Conservation (phyloP, 768 basidiomycete species). For the Collybiopsis luxurians region DNA sequence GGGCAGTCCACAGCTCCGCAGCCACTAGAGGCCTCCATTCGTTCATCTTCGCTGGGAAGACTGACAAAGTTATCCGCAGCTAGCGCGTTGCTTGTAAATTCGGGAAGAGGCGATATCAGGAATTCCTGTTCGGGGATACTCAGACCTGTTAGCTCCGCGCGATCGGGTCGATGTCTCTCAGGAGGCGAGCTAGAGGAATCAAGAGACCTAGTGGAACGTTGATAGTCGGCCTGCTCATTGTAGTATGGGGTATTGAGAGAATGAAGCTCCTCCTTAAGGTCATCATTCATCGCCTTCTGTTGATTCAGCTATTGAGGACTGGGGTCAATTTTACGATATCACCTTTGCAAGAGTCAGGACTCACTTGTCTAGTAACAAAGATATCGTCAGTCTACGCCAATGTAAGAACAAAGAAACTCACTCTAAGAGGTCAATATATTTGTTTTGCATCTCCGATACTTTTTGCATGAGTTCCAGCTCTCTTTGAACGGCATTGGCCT, state of each 20-base stretch:
- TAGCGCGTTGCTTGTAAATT: constrained; percentile 34
- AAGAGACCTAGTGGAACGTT: neutral
- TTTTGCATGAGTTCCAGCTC: constrained; percentile 8
- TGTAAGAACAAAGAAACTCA: neutral
- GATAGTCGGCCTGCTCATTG: neutral
- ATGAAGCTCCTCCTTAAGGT: constrained; percentile 4
- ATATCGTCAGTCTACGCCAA: neutral
- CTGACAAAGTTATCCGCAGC: constrained; percentile 25
- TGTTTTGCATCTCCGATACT: constrained; percentile 6
- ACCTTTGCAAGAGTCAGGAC: neutral
- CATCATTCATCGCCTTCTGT: constrained; percentile 2
- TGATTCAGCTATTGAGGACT: neutral
- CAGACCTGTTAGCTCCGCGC: constrained; percentile 27
- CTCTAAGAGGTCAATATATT: constrained; percentile 4
- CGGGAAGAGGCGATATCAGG: constrained; percentile 42
- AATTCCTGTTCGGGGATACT: constrained; percentile 29
- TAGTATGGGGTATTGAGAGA: neutral
- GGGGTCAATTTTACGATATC: neutral
- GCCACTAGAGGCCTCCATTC: constrained; percentile 6
- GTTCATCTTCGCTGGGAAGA: constrained; percentile 30
- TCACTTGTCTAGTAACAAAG: neutral
- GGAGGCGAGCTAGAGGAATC: constrained; percentile 5
- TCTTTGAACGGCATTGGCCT: neutral
- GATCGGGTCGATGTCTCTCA: constrained; percentile 27
- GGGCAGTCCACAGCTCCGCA: constrained; percentile 21